Evolutionary conservation across 176 grass and related monocot genomes (phyloP).

Genomic region (Oryza meyeriana): DNA sequence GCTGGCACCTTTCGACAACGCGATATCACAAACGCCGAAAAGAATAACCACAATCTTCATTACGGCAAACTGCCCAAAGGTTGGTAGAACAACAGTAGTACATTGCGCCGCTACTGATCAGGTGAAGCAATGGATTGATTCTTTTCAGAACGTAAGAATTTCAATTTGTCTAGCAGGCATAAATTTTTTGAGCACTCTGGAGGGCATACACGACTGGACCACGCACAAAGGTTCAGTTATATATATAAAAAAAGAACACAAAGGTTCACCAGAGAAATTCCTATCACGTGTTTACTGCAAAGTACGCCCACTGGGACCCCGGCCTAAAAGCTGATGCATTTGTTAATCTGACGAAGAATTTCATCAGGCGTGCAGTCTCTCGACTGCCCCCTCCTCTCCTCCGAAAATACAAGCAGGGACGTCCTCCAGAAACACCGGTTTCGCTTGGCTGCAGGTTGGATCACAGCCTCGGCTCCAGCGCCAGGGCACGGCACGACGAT

Average conservation of each 20-base stretch:
- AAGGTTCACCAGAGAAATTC: slow-evolving; percentile 18
- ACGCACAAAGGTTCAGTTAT: background rate
- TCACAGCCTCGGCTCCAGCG: too few relatives aligned
- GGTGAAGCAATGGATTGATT: too few relatives aligned
- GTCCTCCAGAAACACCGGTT: too few relatives aligned
- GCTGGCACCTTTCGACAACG: background rate
- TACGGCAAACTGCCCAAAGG: background rate
- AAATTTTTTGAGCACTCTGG: background rate
- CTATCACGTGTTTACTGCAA: slow-evolving; percentile 14
- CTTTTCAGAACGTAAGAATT: background rate
- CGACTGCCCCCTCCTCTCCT: background rate
- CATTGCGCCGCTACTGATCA: background rate
- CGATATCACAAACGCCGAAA: background rate
- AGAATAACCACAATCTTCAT: background rate
- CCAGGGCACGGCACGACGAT: background rate
- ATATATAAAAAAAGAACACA: too few relatives aligned
- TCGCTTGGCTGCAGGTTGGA: too few relatives aligned
- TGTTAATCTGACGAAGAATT: background rate
- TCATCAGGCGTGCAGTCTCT: background rate
- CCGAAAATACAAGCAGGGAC: background rate
- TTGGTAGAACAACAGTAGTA: background rate
- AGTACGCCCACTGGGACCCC: slow-evolving; percentile 20
- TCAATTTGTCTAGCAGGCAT: background rate
- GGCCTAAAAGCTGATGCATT: background rate
- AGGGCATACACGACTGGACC: background rate